Base-by-base conservation (phyloP, 306 rosid genomes). In the Spatholobus suberectus region DNA sequence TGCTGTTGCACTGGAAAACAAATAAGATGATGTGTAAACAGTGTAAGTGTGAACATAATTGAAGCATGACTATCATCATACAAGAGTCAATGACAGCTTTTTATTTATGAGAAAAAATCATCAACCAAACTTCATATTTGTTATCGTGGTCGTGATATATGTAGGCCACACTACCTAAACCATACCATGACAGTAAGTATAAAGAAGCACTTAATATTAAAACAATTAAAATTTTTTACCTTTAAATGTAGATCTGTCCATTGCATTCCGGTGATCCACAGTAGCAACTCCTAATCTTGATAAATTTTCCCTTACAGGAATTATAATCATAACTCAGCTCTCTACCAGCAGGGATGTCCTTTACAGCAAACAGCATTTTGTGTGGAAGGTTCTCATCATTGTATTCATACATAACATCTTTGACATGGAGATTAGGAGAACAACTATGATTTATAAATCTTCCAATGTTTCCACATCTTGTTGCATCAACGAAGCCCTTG, bases 401-500 rank as follows among this genome's bases (percentile, higher is more conserved):
- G 38, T 63, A 70, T 65, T 71, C 87, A 57, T 80, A 76, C 34
- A 76, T 8, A 35, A 80, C 59, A 54, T 87, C 74, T 52, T 34
- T 68, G 23, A 77, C 46, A 35, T 3, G 21, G 3, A 87, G 83
- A 67, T 87, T 87, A 0, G 89, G 89, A 55, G 47, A 38, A 76
- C 87, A 75, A 4, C 87, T 54, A 37, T 83, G 89, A 46, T 87
- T 87, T 26, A 87, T 71, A 71, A 87, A 83, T 40, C 89, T 87
- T 32, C 43, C 85, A 15, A 87, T 18, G 43, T 87, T 87, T 26
- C 87, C 87, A 55, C 2, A 2, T 40, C 34, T 68, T 40, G 78
- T 65, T 23, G 85, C 87, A 65, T 87, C 80, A n/a, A 83, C 80
- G 58, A 32, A 80, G 20, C 69, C 69, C 32, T 82, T 82, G 38